Conservation (phyloP, 345 rosid species). For the Pugionium dolabratum region DNA sequence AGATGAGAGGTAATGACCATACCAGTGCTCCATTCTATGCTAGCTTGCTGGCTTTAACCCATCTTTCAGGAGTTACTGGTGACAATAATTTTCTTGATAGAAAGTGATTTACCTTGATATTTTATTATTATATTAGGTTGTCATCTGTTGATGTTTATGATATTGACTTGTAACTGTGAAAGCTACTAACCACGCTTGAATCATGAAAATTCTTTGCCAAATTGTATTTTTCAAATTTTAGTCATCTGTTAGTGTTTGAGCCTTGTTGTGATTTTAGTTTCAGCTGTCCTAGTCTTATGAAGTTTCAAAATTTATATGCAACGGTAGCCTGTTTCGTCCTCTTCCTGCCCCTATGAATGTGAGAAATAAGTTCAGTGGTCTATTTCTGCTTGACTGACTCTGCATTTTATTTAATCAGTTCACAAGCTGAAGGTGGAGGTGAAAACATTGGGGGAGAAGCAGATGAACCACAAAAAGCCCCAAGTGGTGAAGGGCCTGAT, state of each 20-base stretch:
- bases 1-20: conserved; percentile 63
- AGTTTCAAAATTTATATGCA: conserved; percentile 7
- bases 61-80: neutral
- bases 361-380: conserved; percentile 21
- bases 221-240: conserved; percentile 2
- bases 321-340: conserved; percentile 11
- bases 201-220: conserved; percentile 15
- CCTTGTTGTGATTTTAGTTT: neutral
- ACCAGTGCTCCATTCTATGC: conserved; percentile 20
- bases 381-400: conserved; percentile 9
- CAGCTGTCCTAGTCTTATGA: neutral
- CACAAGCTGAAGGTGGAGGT: conserved; percentile 59
- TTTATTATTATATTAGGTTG: conserved; percentile 7
- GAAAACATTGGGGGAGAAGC: conserved; percentile 47
- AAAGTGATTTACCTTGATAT: neutral
- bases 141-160: conserved; percentile 10
- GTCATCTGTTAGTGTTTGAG: conserved; percentile 22
- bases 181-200: conserved; percentile 21
- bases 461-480: conserved; percentile 44
- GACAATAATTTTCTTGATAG: conserved; percentile 9
- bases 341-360: conserved; percentile 18
- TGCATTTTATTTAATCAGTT: conserved; percentile 48
- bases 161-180: neutral
- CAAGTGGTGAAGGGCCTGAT: conserved; percentile 46
- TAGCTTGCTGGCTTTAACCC: conserved; percentile 7